These are phyloP conservation scores for Acanthamoeba sp. DNA, from an alignment of 208 protist species.

Conservation along the genomic window DNA sequence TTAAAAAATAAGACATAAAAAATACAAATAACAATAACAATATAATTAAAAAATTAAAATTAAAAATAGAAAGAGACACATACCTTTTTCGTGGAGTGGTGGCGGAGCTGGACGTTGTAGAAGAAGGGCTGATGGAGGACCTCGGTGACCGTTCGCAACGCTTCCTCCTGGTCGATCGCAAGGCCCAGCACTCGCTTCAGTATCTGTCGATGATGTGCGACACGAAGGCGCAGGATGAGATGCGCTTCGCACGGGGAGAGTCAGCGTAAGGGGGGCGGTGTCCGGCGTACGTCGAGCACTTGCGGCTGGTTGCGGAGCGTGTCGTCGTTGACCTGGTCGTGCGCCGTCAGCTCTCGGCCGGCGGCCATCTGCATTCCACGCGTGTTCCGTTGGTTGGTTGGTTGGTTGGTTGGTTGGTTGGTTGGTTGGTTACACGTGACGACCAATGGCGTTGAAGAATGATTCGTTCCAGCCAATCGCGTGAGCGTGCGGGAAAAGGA, in stretches of 20 bases:
- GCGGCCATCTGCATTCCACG: conserved; percentile 49
- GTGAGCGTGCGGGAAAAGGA: background rate
- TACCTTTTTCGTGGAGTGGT: conserved; percentile 45
- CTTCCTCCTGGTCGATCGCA: background rate
- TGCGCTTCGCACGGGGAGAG: background rate
- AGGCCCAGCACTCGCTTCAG: background rate
- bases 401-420: no score
- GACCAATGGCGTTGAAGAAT: no score
- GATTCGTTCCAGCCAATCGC: no score
- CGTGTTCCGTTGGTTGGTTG: no score
- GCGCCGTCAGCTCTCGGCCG: background rate
- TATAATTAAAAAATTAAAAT: background rate
- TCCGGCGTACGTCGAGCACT: conserved; percentile 14
- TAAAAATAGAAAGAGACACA: background rate
- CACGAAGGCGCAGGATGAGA: no score
- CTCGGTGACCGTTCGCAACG: background rate
- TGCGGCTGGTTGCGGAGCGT: background rate
- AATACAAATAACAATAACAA: background rate
- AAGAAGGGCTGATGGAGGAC: conserved; percentile 9
- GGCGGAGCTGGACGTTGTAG: background rate
- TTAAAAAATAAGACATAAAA: background rate
- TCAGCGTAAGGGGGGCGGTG: no score
- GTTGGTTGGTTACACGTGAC: no score
- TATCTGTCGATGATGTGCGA: background rate
- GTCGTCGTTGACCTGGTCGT: conserved; percentile 9